Base-by-base conservation (phyloP, 1,284 basidiomycete species). In the Ustilago vetiveriae region DNA sequence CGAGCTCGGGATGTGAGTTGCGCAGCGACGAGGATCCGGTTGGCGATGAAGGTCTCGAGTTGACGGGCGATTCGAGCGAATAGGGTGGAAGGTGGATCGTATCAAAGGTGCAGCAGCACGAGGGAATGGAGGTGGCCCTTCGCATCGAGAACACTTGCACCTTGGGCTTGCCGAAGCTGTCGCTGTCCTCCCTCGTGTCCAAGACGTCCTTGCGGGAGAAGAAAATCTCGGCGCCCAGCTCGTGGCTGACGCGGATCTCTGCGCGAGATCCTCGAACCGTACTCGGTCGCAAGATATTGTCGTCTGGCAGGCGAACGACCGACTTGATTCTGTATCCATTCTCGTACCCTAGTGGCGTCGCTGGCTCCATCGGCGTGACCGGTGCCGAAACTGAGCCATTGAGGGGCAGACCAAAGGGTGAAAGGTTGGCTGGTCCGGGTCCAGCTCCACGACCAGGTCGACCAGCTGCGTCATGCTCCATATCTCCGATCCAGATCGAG, bases 101-200 rank as follows among this genome's bases (percentile, higher is more conserved):
- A 55, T 81, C 80, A 23, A 57, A 78, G 4, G 80, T 81, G 47
- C 68, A 73, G 39, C 65, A 67, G 54, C 80, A 81, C 22, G 73
- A 73, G 0, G 77, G 76, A 27, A 82, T 76, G 27, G 63, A 51
- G 16, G 74, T 75, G 23, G 65, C 55, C 40, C 75, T 63, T 11
- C 72, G 53, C 76, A 81, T 78, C 24, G 77, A 78, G 39, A 82
- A 82, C 19, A 82, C 79, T 44, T 82, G 79, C 27, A 81, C 63
- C 56, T 79, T 80, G 32, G 77, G 76, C 41, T 76, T 72, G 16
- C 79, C 79, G 22, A 48, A 74, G 53, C 63, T 63, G 14, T 81
- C 79, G 54, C 63, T 74, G 6, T 62, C 64, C 30, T 72, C 62
- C 6, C 78, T 57, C 7, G 56, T 60, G 27, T 81, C 79, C 23